Base-by-base conservation (phyloP, 2,329 filamentous ascomycete genomes). In the Apiospora phragmitis region DNA sequence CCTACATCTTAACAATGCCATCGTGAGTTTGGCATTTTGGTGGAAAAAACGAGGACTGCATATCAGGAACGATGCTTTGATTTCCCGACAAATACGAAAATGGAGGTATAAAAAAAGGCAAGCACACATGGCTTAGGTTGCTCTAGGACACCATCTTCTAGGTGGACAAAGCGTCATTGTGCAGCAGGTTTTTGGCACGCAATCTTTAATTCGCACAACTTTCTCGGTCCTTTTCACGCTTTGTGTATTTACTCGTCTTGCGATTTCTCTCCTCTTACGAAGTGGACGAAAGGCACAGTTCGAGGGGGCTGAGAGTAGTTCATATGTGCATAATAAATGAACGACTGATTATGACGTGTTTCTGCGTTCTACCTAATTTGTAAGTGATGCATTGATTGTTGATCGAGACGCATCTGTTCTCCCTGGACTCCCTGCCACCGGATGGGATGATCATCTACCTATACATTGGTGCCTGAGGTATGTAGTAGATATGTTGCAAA, bases 171-270 rank as follows among this genome's bases (percentile, higher is more conserved):
- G 45, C 29, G 67, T 41, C 45, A 51, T 35, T 68, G 67, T 68
- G 43, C 43, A 38, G 42, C 42, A 49, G 45, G 67, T 49, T 68
- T 68, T 68, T 68, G 67, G 67, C 67, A 49, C 45, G 45, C 67
- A 68, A 62, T 62, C 47, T 68, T 68, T 68, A 68, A 68, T 68
- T 49, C 43, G 67, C 67, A 68, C 67, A 21, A 68, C 67, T 68
- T 29, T 68, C 45, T 55, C 67, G 45, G 67, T 68, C 45, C 67
- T 68, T 41, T 68, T 68, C 67, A 68, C 67, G 67, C 67, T 68
- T 21, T 68, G 67, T 68, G 67, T 68, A 68, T 68, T 68, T 51
- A 68, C 67, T 55, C 67, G 45, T 55, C 67, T 68, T 41, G 29
- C 45, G 43, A 35, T 49, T 35, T 55, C 45, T 41, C 45, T 41